Percentiles rank a stretch among this genome's conserved stretches.
Conservation (phyloP, 345 rosid genomes). For the Eucalyptus polyanthemos region DNA sequence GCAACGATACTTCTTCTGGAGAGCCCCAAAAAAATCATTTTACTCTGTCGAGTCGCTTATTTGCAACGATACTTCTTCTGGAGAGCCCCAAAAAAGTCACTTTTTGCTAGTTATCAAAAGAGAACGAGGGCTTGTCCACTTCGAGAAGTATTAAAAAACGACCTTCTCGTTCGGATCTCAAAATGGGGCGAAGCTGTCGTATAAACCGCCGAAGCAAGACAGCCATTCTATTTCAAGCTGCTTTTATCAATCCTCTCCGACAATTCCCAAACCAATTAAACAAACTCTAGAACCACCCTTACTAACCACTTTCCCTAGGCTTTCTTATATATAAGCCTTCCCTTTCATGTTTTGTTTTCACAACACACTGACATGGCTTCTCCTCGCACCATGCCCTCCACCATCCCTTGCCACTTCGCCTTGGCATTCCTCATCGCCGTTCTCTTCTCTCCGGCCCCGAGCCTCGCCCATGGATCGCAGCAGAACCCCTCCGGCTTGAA, state of each 20-base stretch:
- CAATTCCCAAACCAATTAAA: background rate
- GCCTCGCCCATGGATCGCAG: background rate
- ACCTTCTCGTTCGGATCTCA: background rate
- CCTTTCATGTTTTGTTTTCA: background rate
- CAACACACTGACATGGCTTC: background rate
- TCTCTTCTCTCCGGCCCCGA: background rate
- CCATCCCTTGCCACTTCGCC: background rate
- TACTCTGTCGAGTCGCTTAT: background rate
- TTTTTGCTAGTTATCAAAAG: background rate
- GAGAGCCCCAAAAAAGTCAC: background rate
- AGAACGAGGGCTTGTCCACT: no score
- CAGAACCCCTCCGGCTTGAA: conserved; percentile 1
- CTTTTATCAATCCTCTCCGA: background rate
- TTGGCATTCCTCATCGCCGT: background rate
- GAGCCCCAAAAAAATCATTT: no score
- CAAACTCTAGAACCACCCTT: background rate
- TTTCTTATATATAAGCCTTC: background rate
- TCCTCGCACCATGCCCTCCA: background rate
- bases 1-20: no score
- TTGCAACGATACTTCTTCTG: background rate
- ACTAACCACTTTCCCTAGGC: background rate
- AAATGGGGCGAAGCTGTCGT: background rate
- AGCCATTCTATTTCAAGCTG: background rate
- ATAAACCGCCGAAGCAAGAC: background rate
- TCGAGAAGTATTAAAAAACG: background rate